These are phyloP conservation scores for Boeremia lycopersici DNA, from an alignment of 2,329 filamentous ascomycete genomes.

Conservation along the genomic window DNA sequence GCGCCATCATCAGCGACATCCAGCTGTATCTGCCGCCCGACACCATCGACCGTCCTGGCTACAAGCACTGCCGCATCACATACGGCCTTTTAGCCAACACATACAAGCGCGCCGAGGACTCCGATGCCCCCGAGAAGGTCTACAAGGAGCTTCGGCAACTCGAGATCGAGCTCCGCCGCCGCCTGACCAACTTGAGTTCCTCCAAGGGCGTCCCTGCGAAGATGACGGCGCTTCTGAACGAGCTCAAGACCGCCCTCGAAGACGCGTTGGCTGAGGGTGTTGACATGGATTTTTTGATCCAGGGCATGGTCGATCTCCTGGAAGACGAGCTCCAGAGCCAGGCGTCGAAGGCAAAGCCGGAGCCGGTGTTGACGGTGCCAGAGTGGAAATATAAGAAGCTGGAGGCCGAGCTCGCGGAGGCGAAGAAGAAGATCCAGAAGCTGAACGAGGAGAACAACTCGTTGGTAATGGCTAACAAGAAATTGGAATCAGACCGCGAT, in stretches of 20 bases:
- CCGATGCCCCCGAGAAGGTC: slow-evolving; percentile 16
- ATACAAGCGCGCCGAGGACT: slow-evolving; percentile 18
- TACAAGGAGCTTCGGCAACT: slow-evolving; percentile 27
- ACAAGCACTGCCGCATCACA: slow-evolving; percentile 24
- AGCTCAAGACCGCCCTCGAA: slow-evolving; percentile 20
- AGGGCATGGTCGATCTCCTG: slow-evolving; percentile 13
- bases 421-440: slow-evolving; percentile 19
- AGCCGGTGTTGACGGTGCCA: slow-evolving; percentile 19
- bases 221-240: slow-evolving; percentile 24
- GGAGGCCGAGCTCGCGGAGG: slow-evolving; percentile 17
- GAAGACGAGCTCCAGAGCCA: slow-evolving; percentile 11
- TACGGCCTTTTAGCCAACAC: slow-evolving; percentile 27
- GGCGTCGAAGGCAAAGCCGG: slow-evolving; percentile 19
- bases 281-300: slow-evolving; percentile 15
- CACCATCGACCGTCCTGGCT: slow-evolving; percentile 19
- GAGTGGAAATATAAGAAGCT: slow-evolving; percentile 20
- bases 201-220: slow-evolving; percentile 24
- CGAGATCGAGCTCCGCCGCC: slow-evolving; percentile 22
- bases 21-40: slow-evolving; percentile 24
- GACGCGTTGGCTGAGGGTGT: slow-evolving; percentile 17
- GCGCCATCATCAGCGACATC: slow-evolving; percentile 28
- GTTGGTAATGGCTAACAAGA: slow-evolving; percentile 20
- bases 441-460: slow-evolving; percentile 34
- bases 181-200: slow-evolving; percentile 21
- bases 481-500: slow-evolving; percentile 9